Evolutionary conservation across 768 basidiomycete species (phyloP), one percentile per base, ranked within the genome.

Genomic region (Hortiboletus flavorubellus): DNA sequence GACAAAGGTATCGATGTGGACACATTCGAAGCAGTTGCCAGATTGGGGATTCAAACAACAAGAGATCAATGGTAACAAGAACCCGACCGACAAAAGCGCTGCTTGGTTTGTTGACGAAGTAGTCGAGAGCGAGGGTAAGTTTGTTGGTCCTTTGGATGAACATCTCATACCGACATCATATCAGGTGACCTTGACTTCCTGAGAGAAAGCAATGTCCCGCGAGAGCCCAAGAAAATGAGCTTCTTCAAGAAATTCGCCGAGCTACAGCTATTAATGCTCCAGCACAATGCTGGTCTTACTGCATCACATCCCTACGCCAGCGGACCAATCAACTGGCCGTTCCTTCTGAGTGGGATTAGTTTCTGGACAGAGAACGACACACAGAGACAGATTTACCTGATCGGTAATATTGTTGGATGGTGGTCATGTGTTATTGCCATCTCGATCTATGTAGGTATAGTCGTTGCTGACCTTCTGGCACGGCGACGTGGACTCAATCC

Each of bases 41-140:
- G 94, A 97, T 3, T 98, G 97, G 97, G 97, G 87, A 4, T 94
- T 87, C 79, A 90, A 89, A 68, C 96, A 98, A 69, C 94, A 98
- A 67, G 97, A 98, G 68, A 83, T 99, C 59, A 99, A 99, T 64
- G 97, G 97, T 0, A 94, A 97, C 75, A 99, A 98, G 77, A 94
- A 90, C 55, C 76, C 88, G 5, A 70, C 77, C 8, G 97, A 97
- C 53, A 87, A 84, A 67, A 83, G 83, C 14, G 89, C 91, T 2
- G 84, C 84, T 15, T 99, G 97, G 97, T 92, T 81, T 69, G 86
- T 89, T 15, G 87, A 98, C 58, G 83, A 90, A 29, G 86, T 99
- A 54, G 71, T 96, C 12, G 72, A 76, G 35, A 86, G 85, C 59
- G 87, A 85, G 52, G 74, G 92, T 93, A 59, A 68, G 88, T 72